Conservation (phyloP, 192 early-diverging fungal species). For the Gonapodya prolifera region DNA sequence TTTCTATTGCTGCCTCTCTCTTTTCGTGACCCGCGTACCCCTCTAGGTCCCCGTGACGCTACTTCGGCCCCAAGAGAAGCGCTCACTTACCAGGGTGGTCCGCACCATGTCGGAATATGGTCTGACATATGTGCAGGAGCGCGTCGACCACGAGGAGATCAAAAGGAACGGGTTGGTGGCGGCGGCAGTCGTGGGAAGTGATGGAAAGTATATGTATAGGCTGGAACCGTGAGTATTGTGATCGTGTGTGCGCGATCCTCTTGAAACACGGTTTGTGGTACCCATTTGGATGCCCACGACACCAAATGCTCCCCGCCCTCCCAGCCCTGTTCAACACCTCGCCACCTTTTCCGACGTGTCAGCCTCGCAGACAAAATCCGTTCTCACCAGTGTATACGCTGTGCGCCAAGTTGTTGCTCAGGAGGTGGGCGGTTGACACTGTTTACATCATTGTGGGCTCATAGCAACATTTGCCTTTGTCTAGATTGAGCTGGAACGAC, state of each 20-base stretch:
- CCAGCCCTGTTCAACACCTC: constrained; percentile 34
- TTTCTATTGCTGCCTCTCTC: constrained; percentile 16
- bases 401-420: constrained; percentile 69
- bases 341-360: constrained; percentile 21
- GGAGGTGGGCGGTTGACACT: constrained; percentile 34
- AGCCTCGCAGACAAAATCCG: constrained; percentile 10
- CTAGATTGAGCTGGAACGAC: constrained; percentile 7
- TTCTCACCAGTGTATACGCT: constrained; percentile 54
- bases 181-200: constrained; percentile 15
- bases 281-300: background rate
- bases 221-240: constrained; percentile 65
- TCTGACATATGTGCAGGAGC: constrained; percentile 55
- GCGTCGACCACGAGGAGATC: constrained; percentile 11
- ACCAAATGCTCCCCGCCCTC: background rate
- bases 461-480: background rate
- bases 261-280: background rate
- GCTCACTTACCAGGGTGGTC: constrained; percentile 37
- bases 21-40: background rate
- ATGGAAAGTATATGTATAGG: constrained; percentile 38
- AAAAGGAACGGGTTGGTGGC: background rate
- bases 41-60: constrained; percentile 43
- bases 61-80: constrained; percentile 47
- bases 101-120: constrained; percentile 58
- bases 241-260: constrained; percentile 22
- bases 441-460: background rate